Conservation (phyloP, 305 asterid genomes). For the Ilex paraguariensis region DNA sequence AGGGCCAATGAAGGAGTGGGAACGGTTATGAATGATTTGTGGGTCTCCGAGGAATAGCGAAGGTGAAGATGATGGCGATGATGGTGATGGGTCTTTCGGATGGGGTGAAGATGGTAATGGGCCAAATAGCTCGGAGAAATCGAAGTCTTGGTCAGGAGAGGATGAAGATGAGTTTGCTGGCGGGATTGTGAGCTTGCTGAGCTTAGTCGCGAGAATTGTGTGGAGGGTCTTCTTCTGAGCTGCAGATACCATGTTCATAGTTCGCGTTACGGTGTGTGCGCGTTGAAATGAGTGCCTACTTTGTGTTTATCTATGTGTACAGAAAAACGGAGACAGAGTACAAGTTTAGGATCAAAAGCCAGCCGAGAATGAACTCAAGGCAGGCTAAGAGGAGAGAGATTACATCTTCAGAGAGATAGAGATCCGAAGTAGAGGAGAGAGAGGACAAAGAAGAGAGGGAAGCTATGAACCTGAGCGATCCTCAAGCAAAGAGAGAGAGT, state of each 20-base stretch:
- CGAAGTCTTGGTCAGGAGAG: slow-evolving; percentile 52
- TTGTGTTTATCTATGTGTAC: too few species aligned
- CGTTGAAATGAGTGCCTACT: not conserved
- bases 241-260: slow-evolving; percentile 17
- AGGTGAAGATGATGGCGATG: slow-evolving; percentile 45
- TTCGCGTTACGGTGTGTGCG: not conserved
- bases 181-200: slow-evolving; percentile 68
- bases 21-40: slow-evolving; percentile 57
- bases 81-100: slow-evolving; percentile 15
- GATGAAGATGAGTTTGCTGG: slow-evolving; percentile 26
- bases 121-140: slow-evolving; percentile 76
- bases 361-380: slow-evolving; percentile 14
- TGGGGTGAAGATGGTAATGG: slow-evolving; percentile 34
- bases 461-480: too few species aligned
- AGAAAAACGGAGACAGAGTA: not conserved
- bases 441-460: not conserved
- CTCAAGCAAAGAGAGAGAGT: not conserved
- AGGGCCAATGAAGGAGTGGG: slow-evolving; percentile 88
- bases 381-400: slow-evolving; percentile 12
- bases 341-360: slow-evolving; percentile 5
- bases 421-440: not conserved
- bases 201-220: slow-evolving; percentile 50
- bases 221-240: slow-evolving; percentile 44
- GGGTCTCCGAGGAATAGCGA: slow-evolving; percentile 62
- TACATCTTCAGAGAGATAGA: slow-evolving; percentile 7